These are phyloP conservation scores for Infundibulicybe gibba DNA, from an alignment of 768 basidiomycete genomes.

Conservation along the genomic window DNA sequence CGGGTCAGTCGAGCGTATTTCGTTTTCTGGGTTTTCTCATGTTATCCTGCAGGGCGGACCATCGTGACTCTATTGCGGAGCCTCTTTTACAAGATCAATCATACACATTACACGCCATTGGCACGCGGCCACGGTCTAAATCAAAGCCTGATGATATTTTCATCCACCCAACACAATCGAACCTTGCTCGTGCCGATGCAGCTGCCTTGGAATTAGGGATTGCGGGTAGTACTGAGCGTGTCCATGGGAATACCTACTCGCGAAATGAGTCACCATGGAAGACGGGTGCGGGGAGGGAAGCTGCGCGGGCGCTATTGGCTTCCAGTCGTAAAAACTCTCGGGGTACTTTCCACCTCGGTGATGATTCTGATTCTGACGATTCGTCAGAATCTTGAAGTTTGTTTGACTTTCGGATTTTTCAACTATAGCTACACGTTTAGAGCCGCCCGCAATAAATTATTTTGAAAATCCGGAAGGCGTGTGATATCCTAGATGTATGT, in stretches of 20 bases:
- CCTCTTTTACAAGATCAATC: slow-evolving; percentile 15
- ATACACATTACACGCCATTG: slow-evolving; percentile 11
- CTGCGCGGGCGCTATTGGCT: slow-evolving; percentile 42
- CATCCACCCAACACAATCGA: slow-evolving; percentile 62
- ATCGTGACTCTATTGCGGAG: slow-evolving; percentile 3
- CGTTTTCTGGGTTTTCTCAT: background rate
- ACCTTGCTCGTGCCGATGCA: slow-evolving; percentile 64
- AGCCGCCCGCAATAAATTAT: slow-evolving; percentile 1
- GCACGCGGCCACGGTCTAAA: slow-evolving; percentile 40
- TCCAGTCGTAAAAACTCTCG: slow-evolving; percentile 1
- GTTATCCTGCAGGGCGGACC: background rate
- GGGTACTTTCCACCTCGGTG: slow-evolving; percentile 16
- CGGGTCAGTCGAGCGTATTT: too few species aligned
- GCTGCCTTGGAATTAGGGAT: slow-evolving; percentile 54
- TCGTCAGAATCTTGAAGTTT: background rate
- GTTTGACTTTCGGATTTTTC: slow-evolving; percentile 1
- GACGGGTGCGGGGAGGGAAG: slow-evolving; percentile 44
- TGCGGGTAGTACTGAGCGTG: slow-evolving; percentile 43
- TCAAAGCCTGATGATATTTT: slow-evolving; percentile 57
- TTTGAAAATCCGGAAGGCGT: background rate
- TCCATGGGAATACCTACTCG: slow-evolving; percentile 30
- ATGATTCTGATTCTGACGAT: slow-evolving; percentile 20
- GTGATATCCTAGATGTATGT: background rate
- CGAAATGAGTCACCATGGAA: slow-evolving; percentile 43
- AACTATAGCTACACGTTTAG: background rate